phyloP scores from a whole-genome alignment of 768 basidiomycete genomes.

The Coprinopsis cinerea region DNA sequence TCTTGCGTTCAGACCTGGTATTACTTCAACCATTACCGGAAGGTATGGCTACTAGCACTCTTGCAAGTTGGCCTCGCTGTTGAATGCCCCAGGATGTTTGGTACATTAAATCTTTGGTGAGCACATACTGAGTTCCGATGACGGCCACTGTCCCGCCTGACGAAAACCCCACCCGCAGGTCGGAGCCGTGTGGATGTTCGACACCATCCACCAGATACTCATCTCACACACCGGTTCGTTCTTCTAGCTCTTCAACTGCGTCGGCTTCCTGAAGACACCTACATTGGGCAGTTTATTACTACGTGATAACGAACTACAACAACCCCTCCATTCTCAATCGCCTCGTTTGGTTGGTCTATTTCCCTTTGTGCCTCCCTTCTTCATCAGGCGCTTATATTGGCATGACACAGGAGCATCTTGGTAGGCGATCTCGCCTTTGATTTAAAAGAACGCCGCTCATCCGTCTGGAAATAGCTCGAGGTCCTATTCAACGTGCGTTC shows the following conservation, averaged over 20 bases:
- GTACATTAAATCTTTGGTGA: constrained; percentile 47
- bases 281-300: constrained; percentile 40
- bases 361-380: neutral
- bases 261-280: neutral
- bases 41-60: constrained; percentile 21
- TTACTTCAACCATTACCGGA: constrained; percentile 44
- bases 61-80: constrained; percentile 8
- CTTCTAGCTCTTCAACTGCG: neutral
- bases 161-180: constrained; percentile 28
- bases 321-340: constrained; percentile 31
- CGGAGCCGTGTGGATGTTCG: constrained; percentile 40
- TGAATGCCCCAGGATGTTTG: constrained; percentile 33
- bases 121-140: constrained; percentile 6
- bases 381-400: neutral
- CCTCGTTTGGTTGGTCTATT: constrained; percentile 41
- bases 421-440: constrained; percentile 20
- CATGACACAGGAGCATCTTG: constrained; percentile 40
- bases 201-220: constrained; percentile 46
- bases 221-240: constrained; percentile 47
- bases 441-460: no score
- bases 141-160: neutral
- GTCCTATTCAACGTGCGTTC: constrained; percentile 57
- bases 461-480: constrained; percentile 34
- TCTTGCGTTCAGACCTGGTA: constrained; percentile 54
- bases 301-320: constrained; percentile 47